Conservation (phyloP, 768 basidiomycete species). For the Roridomyces roridus region DNA sequence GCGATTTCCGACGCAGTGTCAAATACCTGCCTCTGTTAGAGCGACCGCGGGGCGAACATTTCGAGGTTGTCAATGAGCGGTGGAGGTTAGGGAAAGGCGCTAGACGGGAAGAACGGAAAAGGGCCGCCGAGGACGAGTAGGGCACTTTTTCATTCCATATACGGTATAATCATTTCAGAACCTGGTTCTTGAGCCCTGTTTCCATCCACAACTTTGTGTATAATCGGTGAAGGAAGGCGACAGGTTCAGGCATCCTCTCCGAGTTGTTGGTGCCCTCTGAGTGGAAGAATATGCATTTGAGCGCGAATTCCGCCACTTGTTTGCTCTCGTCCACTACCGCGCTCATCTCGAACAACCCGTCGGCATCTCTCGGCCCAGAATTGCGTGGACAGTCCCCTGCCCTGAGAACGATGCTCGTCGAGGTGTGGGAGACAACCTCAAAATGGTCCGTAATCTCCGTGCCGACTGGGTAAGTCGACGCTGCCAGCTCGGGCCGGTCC, state of each 20-base stretch:
- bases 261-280: constrained; percentile 18
- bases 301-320: constrained; percentile 22
- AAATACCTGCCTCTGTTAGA: constrained; percentile 73
- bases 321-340: constrained; percentile 22
- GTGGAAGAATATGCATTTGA: constrained; percentile 23
- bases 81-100: constrained; percentile 77
- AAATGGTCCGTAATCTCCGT: constrained; percentile 28
- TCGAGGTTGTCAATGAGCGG: constrained; percentile 76
- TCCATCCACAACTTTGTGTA: constrained; percentile 28
- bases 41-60: constrained; percentile 70
- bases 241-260: constrained; percentile 5
- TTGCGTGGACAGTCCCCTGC: constrained; percentile 24
- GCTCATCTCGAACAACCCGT: constrained; percentile 26
- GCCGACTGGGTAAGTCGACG: constrained; percentile 20
- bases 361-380: constrained; percentile 13
- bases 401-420: constrained; percentile 21
- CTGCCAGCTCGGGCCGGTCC: constrained; percentile 16
- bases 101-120: constrained; percentile 14
- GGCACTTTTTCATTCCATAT: no score
- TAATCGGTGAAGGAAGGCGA: constrained; percentile 16
- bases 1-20: constrained; percentile 60
- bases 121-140: constrained; percentile 1
- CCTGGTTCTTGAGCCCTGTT: constrained; percentile 19
- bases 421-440: constrained; percentile 21
- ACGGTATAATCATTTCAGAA: no score